Evolutionary conservation across 192 early-diverging fungal genomes (phyloP), one percentile per base, ranked within the genome.

Genomic region (Coemansia reversa): DNA sequence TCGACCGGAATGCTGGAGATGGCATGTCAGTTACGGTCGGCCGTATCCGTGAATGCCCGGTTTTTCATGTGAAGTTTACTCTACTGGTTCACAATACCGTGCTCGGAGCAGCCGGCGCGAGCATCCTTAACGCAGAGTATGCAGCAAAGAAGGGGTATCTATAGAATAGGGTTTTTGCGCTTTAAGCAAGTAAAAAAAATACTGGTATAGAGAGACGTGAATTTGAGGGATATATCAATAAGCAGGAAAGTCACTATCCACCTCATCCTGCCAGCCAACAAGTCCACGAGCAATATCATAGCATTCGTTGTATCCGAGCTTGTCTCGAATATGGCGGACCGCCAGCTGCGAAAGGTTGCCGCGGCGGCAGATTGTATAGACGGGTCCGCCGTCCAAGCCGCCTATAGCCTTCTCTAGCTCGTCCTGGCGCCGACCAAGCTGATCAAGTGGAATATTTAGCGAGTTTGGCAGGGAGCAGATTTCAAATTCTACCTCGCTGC

Each of bases 11-110:
- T 60, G 83, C 84, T 16, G 91, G 89, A 27, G 84, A 86, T 33
- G 96, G 96, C 19, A 91, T 94, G 74, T 82, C 92, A 19, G 93
- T 98, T 50, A 92, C 91, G n/a, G 92, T 98, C 24, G 96, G 96
- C 12, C 86, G 96, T 59, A 86, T 97, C 53, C 85, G 95, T 51
- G 62, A 75, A 29, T 97, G 95, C 65, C 86, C 87, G 55, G 84
- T 97, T 23, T 89, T 98, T 58, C 93, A 97, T 66, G 84, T 95
- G 70, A 96, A 92, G 81, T 94, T 98, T 51, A 88, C 90, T 9
- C 71, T 96, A 29, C 81, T 98, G 14, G 89, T 90, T 23, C 96
- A 98, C 82, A 98, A 98, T 77, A 98, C 96, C 35, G 86, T 98
- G 48, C 84, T 98, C 54, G 96, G 96, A 49, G 96, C 96, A 20